These are phyloP conservation scores for Aspergillus puulaauensis DNA, from an alignment of 2,329 filamentous ascomycete genomes.

Conservation along the genomic window DNA sequence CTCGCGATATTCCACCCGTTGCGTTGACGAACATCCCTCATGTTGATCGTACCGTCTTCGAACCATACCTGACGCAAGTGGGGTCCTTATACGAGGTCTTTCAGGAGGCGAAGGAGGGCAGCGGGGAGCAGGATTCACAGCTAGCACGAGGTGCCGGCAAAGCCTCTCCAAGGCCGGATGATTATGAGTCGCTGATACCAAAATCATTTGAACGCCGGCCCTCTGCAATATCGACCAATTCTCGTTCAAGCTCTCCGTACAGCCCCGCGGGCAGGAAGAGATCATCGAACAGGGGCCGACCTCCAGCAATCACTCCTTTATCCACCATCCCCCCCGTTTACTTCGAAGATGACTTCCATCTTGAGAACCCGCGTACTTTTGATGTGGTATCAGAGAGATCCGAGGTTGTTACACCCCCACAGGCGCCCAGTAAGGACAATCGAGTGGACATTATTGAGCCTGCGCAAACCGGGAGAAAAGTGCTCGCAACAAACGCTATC, in stretches of 20 bases:
- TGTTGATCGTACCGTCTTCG: slow-evolving; percentile 77
- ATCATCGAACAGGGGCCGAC: slow-evolving; percentile 53
- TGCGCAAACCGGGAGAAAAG: slow-evolving; percentile 64
- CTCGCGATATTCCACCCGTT: slow-evolving; percentile 89
- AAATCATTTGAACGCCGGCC: slow-evolving; percentile 43
- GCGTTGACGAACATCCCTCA: slow-evolving; percentile 83
- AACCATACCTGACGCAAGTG: slow-evolving; percentile 79
- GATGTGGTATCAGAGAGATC: slow-evolving; percentile 95
- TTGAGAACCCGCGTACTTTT: slow-evolving; percentile 94
- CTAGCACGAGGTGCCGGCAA: slow-evolving; percentile 40
- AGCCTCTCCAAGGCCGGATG: slow-evolving; percentile 47
- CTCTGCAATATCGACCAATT: slow-evolving; percentile 44
- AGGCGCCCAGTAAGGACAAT: slow-evolving; percentile 53
- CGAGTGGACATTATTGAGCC: slow-evolving; percentile 60
- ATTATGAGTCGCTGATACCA: slow-evolving; percentile 50
- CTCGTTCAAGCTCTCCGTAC: slow-evolving; percentile 46
- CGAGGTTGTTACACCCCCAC: slow-evolving; percentile 78
- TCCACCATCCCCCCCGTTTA: slow-evolving; percentile 92
- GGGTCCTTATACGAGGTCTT: slow-evolving; percentile 87
- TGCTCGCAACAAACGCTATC: slow-evolving; percentile 92
- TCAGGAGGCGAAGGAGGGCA: slow-evolving; percentile 75
- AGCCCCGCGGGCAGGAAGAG: slow-evolving; percentile 50
- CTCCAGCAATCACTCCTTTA: slow-evolving; percentile 76
- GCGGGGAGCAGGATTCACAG: slow-evolving; percentile 60
- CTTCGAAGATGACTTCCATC: slow-evolving; percentile 90